phyloP scores from a whole-genome alignment of 139 green algal species.

The Tetraselmis striata region DNA sequence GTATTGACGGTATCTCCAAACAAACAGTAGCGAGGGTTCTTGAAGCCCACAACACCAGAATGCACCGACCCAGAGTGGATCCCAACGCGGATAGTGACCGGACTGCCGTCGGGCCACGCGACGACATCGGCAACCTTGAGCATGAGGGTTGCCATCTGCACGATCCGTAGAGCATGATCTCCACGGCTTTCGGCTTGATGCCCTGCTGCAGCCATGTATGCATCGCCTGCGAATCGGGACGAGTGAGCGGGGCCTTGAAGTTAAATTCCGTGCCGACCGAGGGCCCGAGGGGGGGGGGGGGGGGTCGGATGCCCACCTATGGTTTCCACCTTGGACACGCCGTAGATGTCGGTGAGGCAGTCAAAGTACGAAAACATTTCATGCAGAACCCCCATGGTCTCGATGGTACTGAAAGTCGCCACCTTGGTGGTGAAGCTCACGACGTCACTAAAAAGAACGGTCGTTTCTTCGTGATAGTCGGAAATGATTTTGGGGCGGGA shows the following conservation, averaged over 20 bases:
- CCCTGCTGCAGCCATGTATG: too few species aligned
- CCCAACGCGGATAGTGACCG: constrained; percentile 16
- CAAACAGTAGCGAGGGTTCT: constrained; percentile 14
- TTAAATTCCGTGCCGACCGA: too few species aligned
- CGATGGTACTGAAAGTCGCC: constrained; percentile 11
- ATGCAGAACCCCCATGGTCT: constrained; percentile 22
- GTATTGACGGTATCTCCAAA: constrained; percentile 25
- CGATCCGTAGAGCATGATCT: constrained; percentile 6
- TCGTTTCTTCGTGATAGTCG: too few species aligned
- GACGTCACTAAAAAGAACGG: constrained; percentile 23
- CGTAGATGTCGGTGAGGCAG: constrained; percentile 16
- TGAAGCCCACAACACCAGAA: constrained; percentile 19
- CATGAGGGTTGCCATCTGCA: constrained; percentile 17
- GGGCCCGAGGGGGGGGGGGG: too few species aligned
- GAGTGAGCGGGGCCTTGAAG: too few species aligned
- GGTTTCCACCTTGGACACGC: constrained; percentile 26
- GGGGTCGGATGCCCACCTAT: too few species aligned
- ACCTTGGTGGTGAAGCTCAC: constrained; percentile 26
- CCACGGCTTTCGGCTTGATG: background rate
- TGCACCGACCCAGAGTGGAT: constrained; percentile 21
- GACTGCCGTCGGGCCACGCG: background rate
- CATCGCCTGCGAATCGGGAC: too few species aligned
- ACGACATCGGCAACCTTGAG: background rate
- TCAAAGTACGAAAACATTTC: constrained; percentile 22
- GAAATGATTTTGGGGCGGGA: too few species aligned